Conservation (phyloP, 352 stramenopile species). For the Thalassiosira tumida region DNA sequence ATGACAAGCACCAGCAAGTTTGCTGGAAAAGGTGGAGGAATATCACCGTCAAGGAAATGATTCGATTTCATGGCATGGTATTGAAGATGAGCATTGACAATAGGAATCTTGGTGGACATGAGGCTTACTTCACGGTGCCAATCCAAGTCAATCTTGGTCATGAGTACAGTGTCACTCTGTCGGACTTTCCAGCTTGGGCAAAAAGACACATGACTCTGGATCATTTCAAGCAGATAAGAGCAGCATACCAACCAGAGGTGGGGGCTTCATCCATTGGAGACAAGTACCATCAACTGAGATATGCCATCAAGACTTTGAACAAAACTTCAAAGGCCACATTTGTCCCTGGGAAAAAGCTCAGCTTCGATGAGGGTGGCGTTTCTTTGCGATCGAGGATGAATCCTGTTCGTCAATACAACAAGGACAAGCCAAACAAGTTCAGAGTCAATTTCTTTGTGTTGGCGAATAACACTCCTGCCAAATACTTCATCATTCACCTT, state of each 20-base stretch:
- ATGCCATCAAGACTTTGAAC: slow-evolving; percentile 44
- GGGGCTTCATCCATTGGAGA: slow-evolving; percentile 1
- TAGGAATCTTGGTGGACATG: slow-evolving; percentile 47
- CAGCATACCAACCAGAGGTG: slow-evolving; percentile 58
- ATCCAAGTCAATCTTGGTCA: neutral
- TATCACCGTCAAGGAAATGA: slow-evolving; percentile 37
- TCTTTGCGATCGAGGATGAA: slow-evolving; percentile 27
- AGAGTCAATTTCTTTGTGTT: slow-evolving; percentile 56
- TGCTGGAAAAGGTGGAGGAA: slow-evolving; percentile 11
- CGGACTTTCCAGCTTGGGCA: slow-evolving; percentile 37
- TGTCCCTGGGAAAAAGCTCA: slow-evolving; percentile 14
- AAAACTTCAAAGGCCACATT: slow-evolving; percentile 25
- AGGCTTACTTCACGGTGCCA: slow-evolving; percentile 12
- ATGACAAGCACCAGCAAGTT: neutral
- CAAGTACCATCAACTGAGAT: slow-evolving; percentile 43
- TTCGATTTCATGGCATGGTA: slow-evolving; percentile 50
- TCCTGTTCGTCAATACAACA: slow-evolving; percentile 60
- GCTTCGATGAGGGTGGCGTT: slow-evolving; percentile 67
- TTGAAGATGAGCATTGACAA: slow-evolving; percentile 55
- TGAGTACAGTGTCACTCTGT: slow-evolving; percentile 3
- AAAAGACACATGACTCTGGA: slow-evolving; percentile 20
- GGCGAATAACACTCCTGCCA: neutral
- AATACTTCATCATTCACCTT: slow-evolving; percentile 53
- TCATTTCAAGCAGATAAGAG: slow-evolving; percentile 49
- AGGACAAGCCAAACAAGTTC: slow-evolving; percentile 70